Evolutionary conservation across 176 grass and related monocot species (phyloP), one percentile per base, ranked within the genome.

Genomic region (Aegilops bicornis): DNA sequence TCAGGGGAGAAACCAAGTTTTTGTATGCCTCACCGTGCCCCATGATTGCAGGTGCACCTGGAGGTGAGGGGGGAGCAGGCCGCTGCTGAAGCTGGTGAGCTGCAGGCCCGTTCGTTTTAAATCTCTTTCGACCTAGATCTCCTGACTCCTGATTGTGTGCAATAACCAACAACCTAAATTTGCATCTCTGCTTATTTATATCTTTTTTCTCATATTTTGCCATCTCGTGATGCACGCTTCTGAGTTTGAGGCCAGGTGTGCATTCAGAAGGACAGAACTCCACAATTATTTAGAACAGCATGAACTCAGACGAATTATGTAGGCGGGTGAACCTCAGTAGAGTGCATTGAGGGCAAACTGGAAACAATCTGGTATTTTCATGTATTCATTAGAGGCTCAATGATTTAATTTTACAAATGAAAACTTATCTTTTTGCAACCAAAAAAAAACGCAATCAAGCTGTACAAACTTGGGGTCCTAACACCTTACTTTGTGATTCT

Each of bases 61-160:
- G 93, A 91, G 65, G 76, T 89, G 81, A 84, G 73, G 16, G 83
- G 58, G 64, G 86, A 92, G 59, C 89, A 93, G n/a, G 33, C 84
- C 52, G 69, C 83, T 64, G 74, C 73, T 69, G 85, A 90, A 84
- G 85, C 90, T 68, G 96, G 96, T 98, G 85, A 89, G 91, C 76
- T 86, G 23, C 48, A 27, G 17, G 20, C 64, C 47, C 50, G 23
- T 85, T 17, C 37, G 71, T 58, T 60, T 69, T 20, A 76, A 32
- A 54, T 56, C 27, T 69, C 17, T 40, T 36, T 15, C 13, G 12
- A 47, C 33, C 58, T 83, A 58, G 65, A 29, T 87, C 62, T 32
- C 66, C 12, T 79, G 47, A 42, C 24, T 50, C 42, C 14, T 69
- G 20, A 45, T 50, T 68, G 59, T 65, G 66, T 32, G 75, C 43